These are phyloP conservation scores for Fusarium armeniacum DNA, from an alignment of 2,329 filamentous ascomycete genomes.

Conservation along the genomic window DNA sequence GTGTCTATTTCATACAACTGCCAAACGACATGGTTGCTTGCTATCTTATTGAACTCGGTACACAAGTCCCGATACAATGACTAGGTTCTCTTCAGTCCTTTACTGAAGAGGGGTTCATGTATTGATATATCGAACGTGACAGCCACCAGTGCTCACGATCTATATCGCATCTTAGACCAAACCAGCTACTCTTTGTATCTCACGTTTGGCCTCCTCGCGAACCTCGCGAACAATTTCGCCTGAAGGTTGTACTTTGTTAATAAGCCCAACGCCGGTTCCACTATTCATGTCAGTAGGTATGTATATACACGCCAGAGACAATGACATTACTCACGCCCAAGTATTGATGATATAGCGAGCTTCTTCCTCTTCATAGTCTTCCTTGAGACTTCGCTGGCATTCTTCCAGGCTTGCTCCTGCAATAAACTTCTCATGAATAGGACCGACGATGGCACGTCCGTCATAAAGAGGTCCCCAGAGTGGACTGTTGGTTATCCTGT, in stretches of 20 bases:
- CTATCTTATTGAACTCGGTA: background rate
- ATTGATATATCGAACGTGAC: slow-evolving; percentile 24
- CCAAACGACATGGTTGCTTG: background rate
- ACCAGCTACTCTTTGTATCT: slow-evolving; percentile 51
- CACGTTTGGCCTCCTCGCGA: slow-evolving; percentile 55
- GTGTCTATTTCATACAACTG: background rate
- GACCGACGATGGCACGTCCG: slow-evolving; percentile 58
- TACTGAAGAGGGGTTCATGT: slow-evolving; percentile 26
- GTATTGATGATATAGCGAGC: slow-evolving; percentile 53
- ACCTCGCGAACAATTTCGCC: slow-evolving; percentile 61
- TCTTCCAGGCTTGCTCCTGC: slow-evolving; percentile 60
- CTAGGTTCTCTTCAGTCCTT: background rate
- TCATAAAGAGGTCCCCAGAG: slow-evolving; percentile 62
- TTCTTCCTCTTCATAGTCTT: slow-evolving; percentile 56
- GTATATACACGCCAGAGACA: background rate
- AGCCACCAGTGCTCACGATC: background rate
- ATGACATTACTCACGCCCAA: slow-evolving; percentile 55
- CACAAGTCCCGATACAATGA: too few relatives aligned
- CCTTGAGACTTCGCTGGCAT: slow-evolving; percentile 57
- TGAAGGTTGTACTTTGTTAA: slow-evolving; percentile 58
- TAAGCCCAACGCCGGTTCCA: slow-evolving; percentile 61
- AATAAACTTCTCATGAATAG: slow-evolving; percentile 58
- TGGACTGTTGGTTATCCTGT: slow-evolving; percentile 55
- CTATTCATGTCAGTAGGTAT: slow-evolving; percentile 42
- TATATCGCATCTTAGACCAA: slow-evolving; percentile 15